A percentile compares a stretch with the other conserved stretches of the same genome.
Evolutionary conservation across 2,329 filamentous ascomycete genomes (phyloP).

Genomic region (Myriangium duriaei): DNA sequence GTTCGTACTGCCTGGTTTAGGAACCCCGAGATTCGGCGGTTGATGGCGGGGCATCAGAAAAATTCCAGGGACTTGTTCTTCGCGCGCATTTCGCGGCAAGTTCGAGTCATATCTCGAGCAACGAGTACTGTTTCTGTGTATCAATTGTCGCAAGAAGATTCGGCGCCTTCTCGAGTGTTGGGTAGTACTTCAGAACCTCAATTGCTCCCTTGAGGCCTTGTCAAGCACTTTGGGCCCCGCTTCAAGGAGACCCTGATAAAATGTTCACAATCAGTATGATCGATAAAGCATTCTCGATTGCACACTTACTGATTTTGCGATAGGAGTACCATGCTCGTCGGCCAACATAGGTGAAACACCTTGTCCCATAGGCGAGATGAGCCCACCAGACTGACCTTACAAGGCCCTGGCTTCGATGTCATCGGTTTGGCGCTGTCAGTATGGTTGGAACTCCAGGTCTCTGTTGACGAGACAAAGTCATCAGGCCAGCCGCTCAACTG

Average conservation of each 20-base stretch:
- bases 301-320: constrained; percentile 1
- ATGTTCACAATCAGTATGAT: constrained; percentile 19
- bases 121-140: no score
- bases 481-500: constrained; percentile 62
- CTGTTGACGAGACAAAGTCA: constrained; percentile 49
- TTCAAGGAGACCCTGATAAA: background rate
- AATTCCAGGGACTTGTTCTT: background rate
- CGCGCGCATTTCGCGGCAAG: no score
- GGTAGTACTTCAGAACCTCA: no score
- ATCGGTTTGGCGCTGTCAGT: constrained; percentile 90
- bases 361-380: background rate
- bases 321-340: constrained; percentile 71
- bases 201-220: no score
- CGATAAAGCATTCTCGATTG: background rate
- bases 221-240: no score
- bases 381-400: background rate
- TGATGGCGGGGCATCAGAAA: background rate
- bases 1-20: no score
- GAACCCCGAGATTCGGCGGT: background rate
- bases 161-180: no score
- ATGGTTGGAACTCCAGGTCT: constrained; percentile 81
- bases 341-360: constrained; percentile 65
- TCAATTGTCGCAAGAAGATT: no score
- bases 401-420: constrained; percentile 84
- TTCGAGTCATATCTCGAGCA: no score